phyloP scores from a whole-genome alignment of 2,329 filamentous ascomycete genomes.

The Talaromyces sp. region DNA sequence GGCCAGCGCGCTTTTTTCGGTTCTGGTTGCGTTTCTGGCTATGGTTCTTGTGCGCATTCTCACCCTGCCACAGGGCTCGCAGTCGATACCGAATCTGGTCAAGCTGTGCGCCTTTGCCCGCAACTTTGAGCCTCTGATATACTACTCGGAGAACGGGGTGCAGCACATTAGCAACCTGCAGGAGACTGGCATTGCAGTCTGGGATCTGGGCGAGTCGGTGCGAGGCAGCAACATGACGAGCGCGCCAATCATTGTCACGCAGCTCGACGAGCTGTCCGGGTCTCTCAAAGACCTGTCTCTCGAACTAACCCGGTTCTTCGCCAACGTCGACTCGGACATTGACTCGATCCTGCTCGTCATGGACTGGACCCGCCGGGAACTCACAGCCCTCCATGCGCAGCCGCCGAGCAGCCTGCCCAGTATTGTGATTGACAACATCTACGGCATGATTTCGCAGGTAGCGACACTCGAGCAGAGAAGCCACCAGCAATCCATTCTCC shows the following conservation, averaged over 20 bases:
- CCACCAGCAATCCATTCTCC: background rate
- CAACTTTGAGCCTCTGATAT: constrained; percentile 89
- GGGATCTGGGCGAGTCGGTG: constrained; percentile 90
- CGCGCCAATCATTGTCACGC: constrained; percentile 76
- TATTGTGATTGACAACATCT: constrained; percentile 74
- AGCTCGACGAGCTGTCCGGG: constrained; percentile 80
- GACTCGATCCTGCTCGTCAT: constrained; percentile 91
- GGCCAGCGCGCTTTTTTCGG: constrained; percentile 60
- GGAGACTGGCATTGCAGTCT: constrained; percentile 87
- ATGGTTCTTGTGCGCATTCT: constrained; percentile 62
- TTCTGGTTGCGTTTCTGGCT: constrained; percentile 60
- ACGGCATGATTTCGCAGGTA: constrained; percentile 64
- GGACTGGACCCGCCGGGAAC: constrained; percentile 89
- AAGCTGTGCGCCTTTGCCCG: constrained; percentile 86
- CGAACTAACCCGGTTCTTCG: constrained; percentile 87
- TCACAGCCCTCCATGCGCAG: constrained; percentile 62
- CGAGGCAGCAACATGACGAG: constrained; percentile 87
- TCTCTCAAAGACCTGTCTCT: constrained; percentile 77
- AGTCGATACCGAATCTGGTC: constrained; percentile 75
- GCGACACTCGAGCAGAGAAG: constrained; percentile 33
- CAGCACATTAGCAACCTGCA: constrained; percentile 83
- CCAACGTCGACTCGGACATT: constrained; percentile 87
- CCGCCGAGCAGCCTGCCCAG: constrained; percentile 62
- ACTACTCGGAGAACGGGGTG: constrained; percentile 86
- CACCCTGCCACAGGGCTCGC: constrained; percentile 62